Evolutionary conservation across 2,329 filamentous ascomycete species (phyloP).

Genomic region (Aphanocladium album): DNA sequence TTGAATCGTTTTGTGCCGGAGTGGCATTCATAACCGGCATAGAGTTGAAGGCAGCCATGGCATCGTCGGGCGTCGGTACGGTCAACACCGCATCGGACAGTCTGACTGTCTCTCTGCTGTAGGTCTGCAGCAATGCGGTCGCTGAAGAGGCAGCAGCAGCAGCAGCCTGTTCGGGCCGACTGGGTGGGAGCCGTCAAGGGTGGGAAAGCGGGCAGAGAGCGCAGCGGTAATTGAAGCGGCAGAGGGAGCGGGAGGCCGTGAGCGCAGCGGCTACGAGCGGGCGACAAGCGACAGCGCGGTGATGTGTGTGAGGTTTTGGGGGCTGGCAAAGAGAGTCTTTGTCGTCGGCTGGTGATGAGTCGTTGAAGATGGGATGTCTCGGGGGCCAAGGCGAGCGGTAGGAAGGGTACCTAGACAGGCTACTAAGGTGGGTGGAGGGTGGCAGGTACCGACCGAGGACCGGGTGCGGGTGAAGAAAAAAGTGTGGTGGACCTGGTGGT

Average conservation of each 20-base stretch:
- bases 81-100: constrained; percentile 25
- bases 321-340: background rate
- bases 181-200: too few species aligned
- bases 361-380: constrained; percentile 7
- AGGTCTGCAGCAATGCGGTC: background rate
- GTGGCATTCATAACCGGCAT: constrained; percentile 46
- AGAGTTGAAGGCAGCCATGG: constrained; percentile 55
- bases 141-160: background rate
- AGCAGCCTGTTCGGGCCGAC: background rate
- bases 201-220: too few species aligned
- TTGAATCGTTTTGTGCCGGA: constrained; percentile 39
- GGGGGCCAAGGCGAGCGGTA: background rate
- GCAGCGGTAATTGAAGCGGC: too few species aligned
- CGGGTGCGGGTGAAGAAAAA: background rate
- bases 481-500: too few species aligned
- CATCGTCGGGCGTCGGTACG: constrained; percentile 35
- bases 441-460: background rate
- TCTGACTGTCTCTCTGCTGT: background rate
- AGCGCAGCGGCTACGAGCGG: background rate
- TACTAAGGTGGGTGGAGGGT: too few species aligned
- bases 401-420: background rate
- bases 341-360: background rate
- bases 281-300: background rate
- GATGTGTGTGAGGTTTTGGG: background rate
- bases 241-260: too few species aligned